Evolutionary conservation across 805 yeast species (phyloP).

Genomic region (Yamadazyma insecticola): DNA sequence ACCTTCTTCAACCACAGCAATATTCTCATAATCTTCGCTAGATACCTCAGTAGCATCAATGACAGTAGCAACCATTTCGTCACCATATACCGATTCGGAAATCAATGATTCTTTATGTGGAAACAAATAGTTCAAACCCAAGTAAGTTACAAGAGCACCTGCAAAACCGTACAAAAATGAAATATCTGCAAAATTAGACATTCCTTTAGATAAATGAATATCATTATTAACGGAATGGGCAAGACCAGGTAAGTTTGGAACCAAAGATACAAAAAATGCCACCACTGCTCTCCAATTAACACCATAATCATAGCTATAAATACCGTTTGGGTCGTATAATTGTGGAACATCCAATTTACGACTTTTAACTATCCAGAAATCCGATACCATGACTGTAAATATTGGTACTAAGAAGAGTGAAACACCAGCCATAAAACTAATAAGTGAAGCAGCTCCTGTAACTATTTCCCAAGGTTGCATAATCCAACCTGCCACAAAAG

Average conservation of each 20-base stretch:
- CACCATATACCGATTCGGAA: conserved; percentile 3
- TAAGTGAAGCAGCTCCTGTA: conserved; percentile 9
- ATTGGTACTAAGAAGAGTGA: conserved; percentile 12
- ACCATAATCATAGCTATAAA: conserved; percentile 23
- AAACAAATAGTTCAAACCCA: conserved; percentile 4
- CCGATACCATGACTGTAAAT: conserved; percentile 9
- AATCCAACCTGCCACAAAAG: conserved; percentile 8
- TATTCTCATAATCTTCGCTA: no score
- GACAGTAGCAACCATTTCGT: no score
- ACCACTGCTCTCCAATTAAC: conserved; percentile 11
- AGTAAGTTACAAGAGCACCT: conserved; percentile 8
- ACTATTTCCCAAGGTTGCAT: conserved; percentile 15
- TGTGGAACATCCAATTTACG: conserved; percentile 25
- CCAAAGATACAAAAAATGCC: conserved; percentile 16
- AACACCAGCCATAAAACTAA: conserved; percentile 13
- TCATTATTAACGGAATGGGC: conserved; percentile 8
- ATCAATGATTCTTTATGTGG: conserved; percentile 8
- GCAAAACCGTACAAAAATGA: conserved; percentile 8
- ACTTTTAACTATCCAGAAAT: conserved; percentile 10
- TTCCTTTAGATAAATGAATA: conserved; percentile 5
- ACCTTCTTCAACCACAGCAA: no score
- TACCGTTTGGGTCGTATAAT: conserved; percentile 20
- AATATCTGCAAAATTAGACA: conserved; percentile 6
- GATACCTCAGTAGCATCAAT: no score
- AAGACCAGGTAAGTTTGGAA: conserved; percentile 12